A percentile compares a stretch with the other conserved stretches of the same genome.
phyloP scores from a whole-genome alignment of 495 filamentous ascomycete species.

The Geopyxis carbonaria region DNA sequence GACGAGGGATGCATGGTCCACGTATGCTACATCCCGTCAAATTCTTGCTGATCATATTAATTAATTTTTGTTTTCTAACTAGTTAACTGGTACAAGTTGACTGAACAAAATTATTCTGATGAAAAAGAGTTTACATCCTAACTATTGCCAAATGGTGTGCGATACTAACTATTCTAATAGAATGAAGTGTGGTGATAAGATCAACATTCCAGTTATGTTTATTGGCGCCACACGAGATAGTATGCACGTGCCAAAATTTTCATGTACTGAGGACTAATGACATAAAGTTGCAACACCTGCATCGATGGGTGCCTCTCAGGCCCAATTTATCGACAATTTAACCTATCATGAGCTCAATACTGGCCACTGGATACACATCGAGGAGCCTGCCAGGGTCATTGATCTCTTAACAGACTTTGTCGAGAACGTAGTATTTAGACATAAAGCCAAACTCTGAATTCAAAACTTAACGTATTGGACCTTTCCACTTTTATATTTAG shows the following conservation, averaged over 20 bases:
- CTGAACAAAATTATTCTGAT: slow-evolving; percentile 55
- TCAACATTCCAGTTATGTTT: slow-evolving; percentile 47
- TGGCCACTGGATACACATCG: slow-evolving; percentile 53
- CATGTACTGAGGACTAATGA: neutral
- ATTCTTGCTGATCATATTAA: slow-evolving; percentile 4
- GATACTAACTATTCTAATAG: neutral
- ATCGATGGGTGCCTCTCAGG: slow-evolving; percentile 46
- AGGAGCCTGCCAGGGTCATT: slow-evolving; percentile 40
- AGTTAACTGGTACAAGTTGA: slow-evolving; percentile 72
- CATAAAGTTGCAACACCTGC: slow-evolving; percentile 40
- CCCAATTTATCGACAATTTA: slow-evolving; percentile 42
- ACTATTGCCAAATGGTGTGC: neutral
- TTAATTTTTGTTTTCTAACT: neutral
- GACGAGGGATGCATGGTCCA: slow-evolving; percentile 58
- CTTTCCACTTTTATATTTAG: too few species aligned
- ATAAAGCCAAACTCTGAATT: slow-evolving; percentile 10
- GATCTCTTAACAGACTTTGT: slow-evolving; percentile 17
- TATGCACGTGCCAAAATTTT: neutral
- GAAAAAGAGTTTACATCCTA: slow-evolving; percentile 38
- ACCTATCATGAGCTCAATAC: slow-evolving; percentile 41
- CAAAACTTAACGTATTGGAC: too few species aligned
- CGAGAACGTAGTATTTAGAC: slow-evolving; percentile 11
- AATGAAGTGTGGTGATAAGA: neutral
- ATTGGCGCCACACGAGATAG: slow-evolving; percentile 52
- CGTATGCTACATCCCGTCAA: slow-evolving; percentile 31